Evolutionary conservation across 1,284 basidiomycete genomes (phyloP).

Genomic region (Taiwanofungus camphoratus): DNA sequence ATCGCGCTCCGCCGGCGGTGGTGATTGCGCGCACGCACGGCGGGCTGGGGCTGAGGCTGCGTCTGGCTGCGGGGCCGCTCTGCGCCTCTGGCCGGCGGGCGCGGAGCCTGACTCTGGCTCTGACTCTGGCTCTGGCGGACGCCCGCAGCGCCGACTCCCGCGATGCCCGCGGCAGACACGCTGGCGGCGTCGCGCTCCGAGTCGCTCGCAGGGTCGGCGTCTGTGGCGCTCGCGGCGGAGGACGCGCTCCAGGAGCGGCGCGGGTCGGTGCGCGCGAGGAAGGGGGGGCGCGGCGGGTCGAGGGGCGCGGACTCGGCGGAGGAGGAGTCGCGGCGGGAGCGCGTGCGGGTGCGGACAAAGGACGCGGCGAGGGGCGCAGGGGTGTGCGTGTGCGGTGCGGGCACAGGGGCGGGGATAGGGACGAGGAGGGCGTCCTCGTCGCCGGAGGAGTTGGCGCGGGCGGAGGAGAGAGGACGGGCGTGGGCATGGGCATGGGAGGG

Average conservation of each 20-base stretch:
- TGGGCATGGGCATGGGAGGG: slow-evolving; percentile 13
- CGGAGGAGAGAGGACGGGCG: slow-evolving; percentile 1
- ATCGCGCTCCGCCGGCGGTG: slow-evolving; percentile 21
- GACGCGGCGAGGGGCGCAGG: slow-evolving; percentile 17
- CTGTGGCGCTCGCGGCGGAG: slow-evolving; percentile 13
- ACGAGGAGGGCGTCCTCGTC: slow-evolving; percentile 24
- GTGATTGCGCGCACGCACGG: slow-evolving; percentile 18
- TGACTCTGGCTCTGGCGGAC: slow-evolving; percentile 6
- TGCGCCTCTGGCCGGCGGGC: slow-evolving; percentile 5
- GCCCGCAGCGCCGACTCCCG: slow-evolving; percentile 11
- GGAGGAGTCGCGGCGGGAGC: slow-evolving; percentile 13
- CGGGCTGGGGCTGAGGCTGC: slow-evolving; percentile 9
- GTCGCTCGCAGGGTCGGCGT: slow-evolving; percentile 23
- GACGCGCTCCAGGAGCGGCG: slow-evolving; percentile 23
- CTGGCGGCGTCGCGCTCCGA: slow-evolving; percentile 19
- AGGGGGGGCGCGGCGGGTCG: slow-evolving; percentile 23
- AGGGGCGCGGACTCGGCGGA: slow-evolving; percentile 15
- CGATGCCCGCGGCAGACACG: slow-evolving; percentile 14
- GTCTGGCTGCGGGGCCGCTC: slow-evolving; percentile 4
- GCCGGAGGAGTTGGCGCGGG: slow-evolving; percentile 15
- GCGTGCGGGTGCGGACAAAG: slow-evolving; percentile 13
- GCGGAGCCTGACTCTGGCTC: slow-evolving; percentile 7
- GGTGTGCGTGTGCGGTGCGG: slow-evolving; percentile 6
- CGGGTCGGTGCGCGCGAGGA: slow-evolving; percentile 20
- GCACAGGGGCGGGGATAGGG: slow-evolving; percentile 12